A percentile compares a stretch with the other conserved stretches of the same genome.
phyloP scores from a whole-genome alignment of 192 early-diverging fungal species.

The Tieghemiomyces parasiticus region DNA sequence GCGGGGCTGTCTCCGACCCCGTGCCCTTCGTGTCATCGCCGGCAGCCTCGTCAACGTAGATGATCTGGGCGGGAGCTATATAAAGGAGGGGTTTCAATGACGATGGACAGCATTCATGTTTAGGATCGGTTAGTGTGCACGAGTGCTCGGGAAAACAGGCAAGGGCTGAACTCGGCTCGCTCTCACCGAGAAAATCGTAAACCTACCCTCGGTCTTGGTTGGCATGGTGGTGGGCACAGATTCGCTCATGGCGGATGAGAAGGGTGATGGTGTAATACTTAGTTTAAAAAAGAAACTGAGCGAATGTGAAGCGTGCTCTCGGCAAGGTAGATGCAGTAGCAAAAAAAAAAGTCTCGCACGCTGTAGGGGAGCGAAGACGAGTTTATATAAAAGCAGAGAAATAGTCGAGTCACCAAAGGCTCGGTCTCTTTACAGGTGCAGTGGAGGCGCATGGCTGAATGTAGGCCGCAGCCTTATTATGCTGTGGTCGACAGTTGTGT shows the following conservation, averaged over 20 bases:
- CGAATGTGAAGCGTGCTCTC: background rate
- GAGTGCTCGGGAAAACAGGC: background rate
- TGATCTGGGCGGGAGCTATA: background rate
- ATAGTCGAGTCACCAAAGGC: too few species aligned
- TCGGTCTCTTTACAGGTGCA: too few species aligned
- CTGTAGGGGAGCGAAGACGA: too few species aligned
- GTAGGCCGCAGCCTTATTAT: too few species aligned
- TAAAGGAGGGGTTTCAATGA: background rate
- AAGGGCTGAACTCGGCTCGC: too few species aligned
- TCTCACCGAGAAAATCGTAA: too few species aligned
- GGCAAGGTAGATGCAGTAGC: background rate
- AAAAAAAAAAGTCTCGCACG: background rate
- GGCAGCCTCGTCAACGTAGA: constrained; percentile 65
- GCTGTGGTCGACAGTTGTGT: too few species aligned
- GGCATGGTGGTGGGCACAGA: too few species aligned
- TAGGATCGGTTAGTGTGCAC: background rate
- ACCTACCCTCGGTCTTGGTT: too few species aligned
- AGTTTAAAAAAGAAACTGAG: background rate
- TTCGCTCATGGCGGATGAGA: background rate
- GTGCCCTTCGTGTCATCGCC: constrained; percentile 69
- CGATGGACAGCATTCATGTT: background rate
- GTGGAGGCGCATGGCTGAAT: too few species aligned
- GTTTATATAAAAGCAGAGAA: background rate
- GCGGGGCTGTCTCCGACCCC: constrained; percentile 63
- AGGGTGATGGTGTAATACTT: background rate